phyloP scores from a whole-genome alignment of 2,329 filamentous ascomycete genomes.

The Rutstroemia sp. region DNA sequence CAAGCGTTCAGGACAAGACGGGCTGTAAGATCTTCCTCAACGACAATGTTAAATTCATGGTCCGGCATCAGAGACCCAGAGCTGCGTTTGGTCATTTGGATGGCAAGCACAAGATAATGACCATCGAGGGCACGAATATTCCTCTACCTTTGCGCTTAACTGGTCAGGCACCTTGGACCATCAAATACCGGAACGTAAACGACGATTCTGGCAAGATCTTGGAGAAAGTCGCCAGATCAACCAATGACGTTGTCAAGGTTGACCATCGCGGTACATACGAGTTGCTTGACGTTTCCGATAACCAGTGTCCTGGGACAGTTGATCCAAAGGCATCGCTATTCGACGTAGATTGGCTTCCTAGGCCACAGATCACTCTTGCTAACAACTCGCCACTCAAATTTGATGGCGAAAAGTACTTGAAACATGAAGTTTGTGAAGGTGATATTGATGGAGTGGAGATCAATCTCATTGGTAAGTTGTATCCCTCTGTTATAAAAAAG shows the following conservation, averaged over 20 bases:
- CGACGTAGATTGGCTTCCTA: slow-evolving; percentile 75
- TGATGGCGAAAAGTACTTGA: slow-evolving; percentile 52
- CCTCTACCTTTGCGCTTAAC: slow-evolving; percentile 77
- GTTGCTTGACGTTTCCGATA: slow-evolving; percentile 69
- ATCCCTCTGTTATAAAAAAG: not conserved
- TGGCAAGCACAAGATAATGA: slow-evolving; percentile 65
- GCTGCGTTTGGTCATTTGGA: slow-evolving; percentile 82
- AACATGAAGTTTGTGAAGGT: slow-evolving; percentile 85
- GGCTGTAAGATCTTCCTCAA: slow-evolving; percentile 82
- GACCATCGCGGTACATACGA: slow-evolving; percentile 68
- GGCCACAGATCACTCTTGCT: slow-evolving; percentile 63
- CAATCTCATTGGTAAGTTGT: slow-evolving; percentile 59
- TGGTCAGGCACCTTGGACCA: slow-evolving; percentile 76
- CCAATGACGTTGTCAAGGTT: slow-evolving; percentile 65
- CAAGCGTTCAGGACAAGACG: slow-evolving; percentile 77
- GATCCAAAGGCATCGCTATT: slow-evolving; percentile 70
- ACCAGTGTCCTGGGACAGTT: slow-evolving; percentile 72
- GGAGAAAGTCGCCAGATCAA: slow-evolving; percentile 38
- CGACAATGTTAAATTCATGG: slow-evolving; percentile 76
- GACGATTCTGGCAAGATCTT: slow-evolving; percentile 39
- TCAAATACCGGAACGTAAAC: slow-evolving; percentile 66
- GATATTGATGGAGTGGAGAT: slow-evolving; percentile 88
- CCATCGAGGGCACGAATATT: slow-evolving; percentile 68
- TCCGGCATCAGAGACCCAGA: slow-evolving; percentile 81
- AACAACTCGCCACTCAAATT: slow-evolving; percentile 55